A percentile compares a stretch with the other conserved stretches of the same genome.
These are phyloP conservation scores for Bipolaris zeicola DNA, from an alignment of 2,329 filamentous ascomycete genomes.

Conservation along the genomic window DNA sequence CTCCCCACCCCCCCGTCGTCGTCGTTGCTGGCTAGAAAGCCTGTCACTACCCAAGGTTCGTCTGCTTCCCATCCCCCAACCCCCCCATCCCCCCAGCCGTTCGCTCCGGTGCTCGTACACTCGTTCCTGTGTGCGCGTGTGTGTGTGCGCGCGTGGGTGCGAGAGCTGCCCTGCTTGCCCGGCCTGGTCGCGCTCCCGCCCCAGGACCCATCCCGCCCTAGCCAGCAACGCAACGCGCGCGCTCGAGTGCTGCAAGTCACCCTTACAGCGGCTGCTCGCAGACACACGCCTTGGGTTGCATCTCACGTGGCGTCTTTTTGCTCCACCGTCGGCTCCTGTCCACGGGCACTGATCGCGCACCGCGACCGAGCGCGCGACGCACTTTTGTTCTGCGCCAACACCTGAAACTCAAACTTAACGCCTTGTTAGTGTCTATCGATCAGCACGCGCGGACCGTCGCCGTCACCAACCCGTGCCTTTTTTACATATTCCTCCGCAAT, in stretches of 20 bases:
- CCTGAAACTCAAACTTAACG: constrained; percentile 16
- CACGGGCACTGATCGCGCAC: constrained; percentile 15
- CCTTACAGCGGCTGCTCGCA: constrained; percentile 33
- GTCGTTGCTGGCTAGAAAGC: constrained; percentile 17
- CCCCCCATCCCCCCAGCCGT: constrained; percentile 10
- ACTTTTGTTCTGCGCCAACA: constrained; percentile 12
- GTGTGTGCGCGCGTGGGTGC: not conserved
- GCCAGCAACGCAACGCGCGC: not conserved
- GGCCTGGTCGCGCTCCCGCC: not conserved
- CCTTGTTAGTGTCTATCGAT: constrained; percentile 11
- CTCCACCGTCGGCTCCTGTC: constrained; percentile 19
- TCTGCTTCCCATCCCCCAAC: not conserved
- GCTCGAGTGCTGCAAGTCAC: constrained; percentile 21
- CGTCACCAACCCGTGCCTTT: constrained; percentile 8
- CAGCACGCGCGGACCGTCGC: constrained; percentile 12
- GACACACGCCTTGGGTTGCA: constrained; percentile 9
- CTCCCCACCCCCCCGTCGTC: not conserved
- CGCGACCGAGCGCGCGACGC: constrained; percentile 8
- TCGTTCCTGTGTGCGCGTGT: constrained; percentile 1
- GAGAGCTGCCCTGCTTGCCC: not conserved
- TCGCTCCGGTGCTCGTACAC: not conserved
- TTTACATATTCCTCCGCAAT: constrained; percentile 5
- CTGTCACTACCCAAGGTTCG: constrained; percentile 8
- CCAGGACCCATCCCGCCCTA: not conserved
- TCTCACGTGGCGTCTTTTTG: constrained; percentile 24